phyloP scores from a whole-genome alignment of 192 early-diverging fungal genomes.

The Coemansia javaensis region DNA sequence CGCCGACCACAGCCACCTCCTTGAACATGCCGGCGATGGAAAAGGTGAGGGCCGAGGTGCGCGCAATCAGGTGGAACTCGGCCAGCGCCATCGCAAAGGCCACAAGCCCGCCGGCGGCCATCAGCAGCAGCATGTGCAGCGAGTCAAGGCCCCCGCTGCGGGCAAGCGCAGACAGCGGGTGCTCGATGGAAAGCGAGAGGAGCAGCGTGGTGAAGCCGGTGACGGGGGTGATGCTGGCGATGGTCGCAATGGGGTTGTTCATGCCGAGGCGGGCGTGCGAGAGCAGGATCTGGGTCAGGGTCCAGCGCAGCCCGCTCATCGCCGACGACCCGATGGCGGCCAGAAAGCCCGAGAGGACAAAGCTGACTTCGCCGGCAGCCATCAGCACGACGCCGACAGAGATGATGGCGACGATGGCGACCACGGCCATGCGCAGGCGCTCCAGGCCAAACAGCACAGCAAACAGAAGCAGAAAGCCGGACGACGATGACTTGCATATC shows the following conservation, averaged over 20 bases:
- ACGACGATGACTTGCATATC: conserved; percentile 76
- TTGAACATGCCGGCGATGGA: conserved; percentile 86
- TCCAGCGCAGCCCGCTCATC: conserved; percentile 86
- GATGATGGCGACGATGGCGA: conserved; percentile 73
- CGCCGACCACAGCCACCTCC: conserved; percentile 78
- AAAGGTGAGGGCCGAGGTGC: conserved; percentile 79
- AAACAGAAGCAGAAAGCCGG: conserved; percentile 81
- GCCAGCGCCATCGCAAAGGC: conserved; percentile 86
- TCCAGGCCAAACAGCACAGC: conserved; percentile 88
- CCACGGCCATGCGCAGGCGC: conserved; percentile 61
- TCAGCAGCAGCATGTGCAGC: conserved; percentile 26
- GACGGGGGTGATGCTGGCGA: conserved; percentile 75
- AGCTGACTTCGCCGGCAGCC: conserved; percentile 80
- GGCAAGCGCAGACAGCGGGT: conserved; percentile 32
- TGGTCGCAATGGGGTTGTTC: conserved; percentile 85
- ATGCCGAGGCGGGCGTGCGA: conserved; percentile 69
- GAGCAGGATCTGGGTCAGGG: conserved; percentile 80
- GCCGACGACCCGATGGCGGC: conserved; percentile 75
- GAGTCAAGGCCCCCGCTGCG: conserved; percentile 29
- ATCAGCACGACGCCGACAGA: conserved; percentile 79
- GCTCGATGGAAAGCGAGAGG: conserved; percentile 64
- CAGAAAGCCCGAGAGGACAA: conserved; percentile 69
- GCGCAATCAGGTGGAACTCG: conserved; percentile 79
- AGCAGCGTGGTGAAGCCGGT: conserved; percentile 63
- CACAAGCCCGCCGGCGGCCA: conserved; percentile 73